Base-by-base conservation (phyloP, 805 yeast genomes). In the Teunomyces atbi region DNA sequence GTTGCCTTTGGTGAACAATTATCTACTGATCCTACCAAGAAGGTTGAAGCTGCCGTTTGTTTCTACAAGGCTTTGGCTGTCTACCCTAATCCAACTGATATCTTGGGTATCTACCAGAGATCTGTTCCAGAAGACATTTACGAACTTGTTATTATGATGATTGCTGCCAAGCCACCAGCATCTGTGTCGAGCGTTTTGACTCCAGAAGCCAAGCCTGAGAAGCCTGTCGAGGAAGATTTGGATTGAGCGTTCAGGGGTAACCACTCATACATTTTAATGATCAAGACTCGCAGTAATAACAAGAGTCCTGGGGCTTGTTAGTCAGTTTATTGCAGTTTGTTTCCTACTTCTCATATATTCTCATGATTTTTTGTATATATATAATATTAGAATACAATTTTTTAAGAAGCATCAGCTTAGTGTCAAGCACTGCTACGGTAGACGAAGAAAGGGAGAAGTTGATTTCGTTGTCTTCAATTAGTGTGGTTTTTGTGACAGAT, bases 41-140 rank as follows among this genome's bases (percentile, higher is more conserved):
- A 86, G 65, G 69, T 86, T 53, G 89, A 85, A 49, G 84, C 97
- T 38, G 98, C 99, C 32, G 75, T 91, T 56, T 79, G 84, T 55
- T 94, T 90, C 78, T 94, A 94, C 80, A 87, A 89, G 68, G 98
- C 97, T 11, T 77, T 94, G 62, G 81, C 89, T 35, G 91, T 90
- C 42, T 92, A 91, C 68, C 98, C 99, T 51, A 85, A 86, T 67
- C 99, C 99, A 49, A 84, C 95, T 46, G 97, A 89, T 60, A 81
- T 94, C 58, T 77, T 94, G 64, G 86, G 85, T 43, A 83, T 92
- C 59, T 92, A 89, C 72, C 97, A 92, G 74, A 86, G 86, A 74
- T 79, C 91, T 44, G 82, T 92, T 54, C 91, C 94, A 44, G 85
- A 83, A 62, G 83, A 80, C 39, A 83, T 91, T 47, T 84, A 89